Conservation (phyloP, 2,329 filamentous ascomycete species). For the Arthrobotrys sphaeroides region DNA sequence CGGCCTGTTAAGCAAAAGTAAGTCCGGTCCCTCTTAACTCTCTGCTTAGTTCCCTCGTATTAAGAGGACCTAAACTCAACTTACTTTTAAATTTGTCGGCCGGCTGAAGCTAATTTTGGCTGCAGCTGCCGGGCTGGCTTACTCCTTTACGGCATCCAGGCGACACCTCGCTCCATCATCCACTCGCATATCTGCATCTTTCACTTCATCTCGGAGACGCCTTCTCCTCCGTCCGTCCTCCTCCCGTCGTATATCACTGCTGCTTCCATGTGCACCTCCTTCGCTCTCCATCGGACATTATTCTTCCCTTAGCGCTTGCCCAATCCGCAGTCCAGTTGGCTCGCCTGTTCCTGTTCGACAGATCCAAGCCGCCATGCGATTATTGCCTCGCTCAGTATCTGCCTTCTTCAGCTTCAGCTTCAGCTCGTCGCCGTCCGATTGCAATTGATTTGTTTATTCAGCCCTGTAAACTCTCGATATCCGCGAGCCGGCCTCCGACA, state of each 20-base stretch:
- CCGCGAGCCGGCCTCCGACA: conserved; percentile 47
- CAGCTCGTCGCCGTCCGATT: conserved; percentile 27
- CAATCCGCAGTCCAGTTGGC: neutral
- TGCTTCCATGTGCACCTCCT: neutral
- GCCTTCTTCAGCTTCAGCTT: conserved; percentile 17
- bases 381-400: conserved; percentile 27
- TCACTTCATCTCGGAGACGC: neutral
- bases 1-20: too few relatives aligned
- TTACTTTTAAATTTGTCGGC: conserved; percentile 5
- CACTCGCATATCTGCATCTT: neutral
- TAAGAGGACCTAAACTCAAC: too few relatives aligned
- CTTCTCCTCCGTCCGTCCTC: neutral
- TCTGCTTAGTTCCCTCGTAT: too few relatives aligned
- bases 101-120: conserved; percentile 40
- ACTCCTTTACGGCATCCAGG: neutral
- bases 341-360: conserved; percentile 28
- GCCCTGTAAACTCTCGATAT: neutral
- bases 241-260: neutral
- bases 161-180: neutral
- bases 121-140: neutral
- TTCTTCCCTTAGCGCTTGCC: neutral
- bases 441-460: neutral
- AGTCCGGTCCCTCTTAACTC: too few relatives aligned
- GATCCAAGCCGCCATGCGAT: conserved; percentile 45
- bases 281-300: conserved; percentile 23